phyloP scores from a whole-genome alignment of 352 stramenopile genomes.

The Pilasporangium apinafurcum region DNA sequence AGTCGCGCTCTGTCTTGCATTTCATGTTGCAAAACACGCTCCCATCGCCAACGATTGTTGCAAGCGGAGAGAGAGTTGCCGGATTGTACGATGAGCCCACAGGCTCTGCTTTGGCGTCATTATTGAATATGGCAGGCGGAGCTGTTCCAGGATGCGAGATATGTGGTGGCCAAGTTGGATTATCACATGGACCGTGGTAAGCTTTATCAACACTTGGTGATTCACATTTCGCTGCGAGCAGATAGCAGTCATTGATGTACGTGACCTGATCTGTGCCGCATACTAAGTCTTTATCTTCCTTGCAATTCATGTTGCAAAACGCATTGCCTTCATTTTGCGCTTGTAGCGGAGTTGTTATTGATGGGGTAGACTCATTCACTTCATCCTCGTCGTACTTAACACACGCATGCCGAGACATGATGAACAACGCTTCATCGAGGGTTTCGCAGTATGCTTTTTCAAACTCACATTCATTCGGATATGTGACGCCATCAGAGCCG shows the following conservation, averaged over 20 bases:
- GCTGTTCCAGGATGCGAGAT: no score
- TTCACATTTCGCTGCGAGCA: constrained; percentile 38
- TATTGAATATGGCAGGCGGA: no score
- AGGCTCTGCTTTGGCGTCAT: no score
- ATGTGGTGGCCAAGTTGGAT: no score
- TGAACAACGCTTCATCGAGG: constrained; percentile 11
- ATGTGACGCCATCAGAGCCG: constrained; percentile 45
- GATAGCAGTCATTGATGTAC: constrained; percentile 35
- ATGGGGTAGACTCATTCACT: neutral
- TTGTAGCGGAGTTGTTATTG: neutral
- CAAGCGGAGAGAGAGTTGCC: no score
- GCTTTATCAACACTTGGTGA: constrained; percentile 31
- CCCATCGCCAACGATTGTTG: no score
- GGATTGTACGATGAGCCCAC: no score
- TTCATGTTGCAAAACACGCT: constrained; percentile 5
- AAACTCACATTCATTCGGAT: constrained; percentile 44
- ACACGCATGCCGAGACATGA: constrained; percentile 17
- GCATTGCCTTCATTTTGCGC: no score
- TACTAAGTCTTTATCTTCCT: neutral
- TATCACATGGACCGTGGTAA: constrained; percentile 24
- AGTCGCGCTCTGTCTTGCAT: neutral
- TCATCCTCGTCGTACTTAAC: neutral
- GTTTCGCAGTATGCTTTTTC: constrained; percentile 27
- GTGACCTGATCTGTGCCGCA: constrained; percentile 1
- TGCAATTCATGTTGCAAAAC: no score